These are phyloP conservation scores for Serendipita sp. DNA, from an alignment of 1,284 basidiomycete species.

Conservation along the genomic window DNA sequence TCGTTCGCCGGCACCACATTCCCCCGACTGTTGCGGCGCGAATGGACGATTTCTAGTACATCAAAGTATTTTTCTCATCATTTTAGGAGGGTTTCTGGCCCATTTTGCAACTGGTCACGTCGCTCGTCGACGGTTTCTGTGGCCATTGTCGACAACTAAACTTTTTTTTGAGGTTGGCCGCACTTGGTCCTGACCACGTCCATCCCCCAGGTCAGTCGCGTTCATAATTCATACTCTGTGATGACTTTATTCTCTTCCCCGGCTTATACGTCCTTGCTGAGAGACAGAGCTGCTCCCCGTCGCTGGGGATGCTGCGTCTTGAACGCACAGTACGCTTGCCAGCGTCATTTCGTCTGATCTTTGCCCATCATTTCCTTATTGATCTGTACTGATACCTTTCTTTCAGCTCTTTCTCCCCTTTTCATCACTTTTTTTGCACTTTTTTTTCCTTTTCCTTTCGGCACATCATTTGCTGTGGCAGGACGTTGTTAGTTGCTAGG, in stretches of 20 bases:
- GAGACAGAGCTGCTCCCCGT: conserved; percentile 52
- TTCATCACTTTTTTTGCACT: background rate
- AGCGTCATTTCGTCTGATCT: conserved; percentile 67
- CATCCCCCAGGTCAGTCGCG: background rate
- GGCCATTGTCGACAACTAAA: background rate
- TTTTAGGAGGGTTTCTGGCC: no score
- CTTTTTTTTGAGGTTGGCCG: background rate
- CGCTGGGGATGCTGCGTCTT: conserved; percentile 47
- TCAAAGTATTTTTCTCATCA: no score
- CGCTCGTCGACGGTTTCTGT: background rate
- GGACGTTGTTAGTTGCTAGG: conserved; percentile 20
- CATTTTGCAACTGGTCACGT: no score
- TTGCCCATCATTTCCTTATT: conserved; percentile 13
- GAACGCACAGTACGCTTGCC: conserved; percentile 61
- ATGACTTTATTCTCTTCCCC: conserved; percentile 77
- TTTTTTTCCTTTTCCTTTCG: conserved; percentile 3
- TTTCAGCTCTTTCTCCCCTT: conserved; percentile 13
- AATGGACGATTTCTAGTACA: no score
- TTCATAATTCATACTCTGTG: conserved; percentile 18
- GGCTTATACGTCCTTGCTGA: conserved; percentile 69
- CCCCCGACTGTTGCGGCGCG: background rate
- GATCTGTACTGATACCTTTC: conserved; percentile 6
- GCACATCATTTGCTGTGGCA: background rate
- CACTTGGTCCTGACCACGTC: background rate
- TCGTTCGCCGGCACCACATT: background rate